These are phyloP conservation scores for Chondrostereum purpureum DNA, from an alignment of 1,284 basidiomycete genomes.

Conservation along the genomic window DNA sequence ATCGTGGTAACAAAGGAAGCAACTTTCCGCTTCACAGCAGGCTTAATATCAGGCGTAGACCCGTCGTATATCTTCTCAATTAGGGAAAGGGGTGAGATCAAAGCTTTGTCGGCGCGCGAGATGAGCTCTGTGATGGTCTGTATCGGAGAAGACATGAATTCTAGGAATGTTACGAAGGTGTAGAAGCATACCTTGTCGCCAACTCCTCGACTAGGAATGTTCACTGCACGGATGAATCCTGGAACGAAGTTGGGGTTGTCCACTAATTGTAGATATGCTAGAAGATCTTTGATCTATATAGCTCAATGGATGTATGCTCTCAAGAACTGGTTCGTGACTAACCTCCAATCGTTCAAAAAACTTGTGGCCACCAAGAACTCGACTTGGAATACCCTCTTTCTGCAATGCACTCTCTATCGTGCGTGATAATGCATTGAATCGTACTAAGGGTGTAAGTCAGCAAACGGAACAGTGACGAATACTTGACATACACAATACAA, in stretches of 20 bases:
- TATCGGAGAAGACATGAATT: not conserved
- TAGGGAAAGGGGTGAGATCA: slow-evolving; percentile 54
- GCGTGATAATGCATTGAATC: slow-evolving; percentile 81
- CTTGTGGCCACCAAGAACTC: slow-evolving; percentile 76
- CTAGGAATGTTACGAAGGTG: not conserved
- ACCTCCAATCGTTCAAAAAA: slow-evolving; percentile 85
- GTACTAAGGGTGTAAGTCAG: slow-evolving; percentile 40
- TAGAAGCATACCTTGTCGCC: slow-evolving; percentile 66
- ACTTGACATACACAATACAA: slow-evolving; percentile 59
- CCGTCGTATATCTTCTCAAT: slow-evolving; percentile 58
- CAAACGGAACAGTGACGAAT: slow-evolving; percentile 1
- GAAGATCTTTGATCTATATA: slow-evolving; percentile 70
- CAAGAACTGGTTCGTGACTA: slow-evolving; percentile 5
- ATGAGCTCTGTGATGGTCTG: slow-evolving; percentile 61
- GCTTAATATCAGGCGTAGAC: slow-evolving; percentile 58
- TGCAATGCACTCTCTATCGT: slow-evolving; percentile 75
- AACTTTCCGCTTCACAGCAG: slow-evolving; percentile 59
- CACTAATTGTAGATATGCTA: slow-evolving; percentile 83
- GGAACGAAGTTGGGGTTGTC: slow-evolving; percentile 78
- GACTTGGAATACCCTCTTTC: slow-evolving; percentile 70
- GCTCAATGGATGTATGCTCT: not conserved
- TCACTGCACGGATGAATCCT: slow-evolving; percentile 75
- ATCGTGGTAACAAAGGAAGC: slow-evolving; percentile 55
- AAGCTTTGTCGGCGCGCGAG: slow-evolving; percentile 42
- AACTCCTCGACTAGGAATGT: slow-evolving; percentile 69